Base-by-base conservation (phyloP, 2,329 filamentous ascomycete genomes). In the Cucurbitaria berberidis region DNA sequence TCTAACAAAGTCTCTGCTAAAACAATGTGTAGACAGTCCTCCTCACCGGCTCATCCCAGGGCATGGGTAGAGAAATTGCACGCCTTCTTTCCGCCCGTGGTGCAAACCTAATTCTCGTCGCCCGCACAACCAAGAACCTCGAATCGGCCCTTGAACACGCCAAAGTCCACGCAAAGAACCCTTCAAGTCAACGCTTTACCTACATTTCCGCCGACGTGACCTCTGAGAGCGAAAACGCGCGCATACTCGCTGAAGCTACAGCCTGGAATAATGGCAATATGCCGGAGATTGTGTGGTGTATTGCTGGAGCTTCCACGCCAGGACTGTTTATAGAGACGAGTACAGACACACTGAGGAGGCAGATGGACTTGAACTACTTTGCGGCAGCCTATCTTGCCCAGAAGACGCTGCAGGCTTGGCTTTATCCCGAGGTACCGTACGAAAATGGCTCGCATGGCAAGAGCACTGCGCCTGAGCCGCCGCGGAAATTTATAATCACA, bases 361-460 rank as follows among this genome's bases (percentile, higher is more conserved):
- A 96, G 74, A 96, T 96, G 91, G 91, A 96, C 69, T 84, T 93
- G 63, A 93, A 97, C 77, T 98, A 91, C 79, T 96, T 88, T 83
- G 90, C 91, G 43, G 86, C 87, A 26, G 88, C 89, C 35, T 95
- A 96, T 73, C 90, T 96, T 77, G 89, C 91, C 32, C 91, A 96
- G 71, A 87, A 90, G 18, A 86, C 89, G 16, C 78, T 97, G 56
- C 84, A 83, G 45, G 82, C 84, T 55, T 97, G 93, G 93, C 84
- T 92, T 39, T 75, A 78, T 60, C 64, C 62, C 53, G 43, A 74
- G 71, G 56, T 60, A 61, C 74, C 58, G 59, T 73, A 63, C 64
- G 9, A 79, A 8, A 67, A 7, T 5, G 13, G 19, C 29, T 15
- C 80, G 30, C 58, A 67, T n/a, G 51, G 48, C n/a, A 57, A 62